Base-by-base conservation (phyloP, 805 yeast species). In the Naumovozyma castellii region DNA sequence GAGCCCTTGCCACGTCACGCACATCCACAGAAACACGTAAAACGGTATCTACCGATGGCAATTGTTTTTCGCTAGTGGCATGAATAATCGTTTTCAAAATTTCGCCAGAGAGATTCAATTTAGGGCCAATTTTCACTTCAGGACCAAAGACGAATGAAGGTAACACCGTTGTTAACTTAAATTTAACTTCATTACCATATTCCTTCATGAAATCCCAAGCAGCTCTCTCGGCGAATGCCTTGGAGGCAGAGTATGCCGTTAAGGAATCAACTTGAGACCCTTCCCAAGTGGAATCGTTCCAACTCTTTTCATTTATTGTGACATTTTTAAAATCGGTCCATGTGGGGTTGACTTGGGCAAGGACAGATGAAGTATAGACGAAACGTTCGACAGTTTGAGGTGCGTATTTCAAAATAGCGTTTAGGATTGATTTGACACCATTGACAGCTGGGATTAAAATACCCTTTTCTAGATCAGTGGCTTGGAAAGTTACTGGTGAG, bases 111-210 rank as follows among this genome's bases (percentile, higher is more conserved):
- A 71, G 65, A 53, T 71, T 71, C 44, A 70, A 48, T 5, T 56
- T 56, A n/a, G 58, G 57, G 39, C 68, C 67, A 16, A 75, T 69
- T 43, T 73, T 72, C 16, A 65, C 68, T 49, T 76, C 78, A 4
- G 83, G 83, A 3, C 83, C 84, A 47, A 74, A 68, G 1, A 76
- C 80, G 53, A 62, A 73, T 9, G 71, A 69, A 8, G 83, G 82
- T 46, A 73, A 73, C 17, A 77, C 67, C 2, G 73, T 64, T 29
- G 69, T 61, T 37, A 76, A 50, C 28, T 63, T 62, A 56, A 76
- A 69, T 38, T 57, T 53, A 45, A 62, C 56, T 13, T 40, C 20
- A 37, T 55, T 56, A 32, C 61, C 57, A 19, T 63, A 53, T 27
- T 56, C 59, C 36, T 55, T 45, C 16, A 66, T 49, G 37, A 72